Percentiles rank a stretch among this genome's conserved stretches.
Conservation (phyloP, 2,329 filamentous ascomycete species). For the Colletotrichum sp. region DNA sequence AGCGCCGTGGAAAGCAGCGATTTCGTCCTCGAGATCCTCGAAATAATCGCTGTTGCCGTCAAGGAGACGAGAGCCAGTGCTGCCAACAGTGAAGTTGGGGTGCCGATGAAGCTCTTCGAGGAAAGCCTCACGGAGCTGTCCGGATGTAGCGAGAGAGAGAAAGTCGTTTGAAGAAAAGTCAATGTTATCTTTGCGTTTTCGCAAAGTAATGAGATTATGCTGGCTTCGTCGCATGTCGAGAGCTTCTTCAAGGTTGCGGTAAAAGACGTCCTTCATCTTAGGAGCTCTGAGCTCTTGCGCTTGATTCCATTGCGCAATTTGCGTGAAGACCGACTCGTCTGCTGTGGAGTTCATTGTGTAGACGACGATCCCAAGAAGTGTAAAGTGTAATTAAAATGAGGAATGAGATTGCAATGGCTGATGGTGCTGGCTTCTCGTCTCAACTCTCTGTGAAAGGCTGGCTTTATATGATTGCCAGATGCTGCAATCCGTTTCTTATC, state of each 20-base stretch:
- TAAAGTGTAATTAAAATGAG: background rate
- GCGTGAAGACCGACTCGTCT: background rate
- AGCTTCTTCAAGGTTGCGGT: conserved; percentile 36
- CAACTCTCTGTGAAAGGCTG: background rate
- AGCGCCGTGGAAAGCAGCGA: conserved; percentile 66
- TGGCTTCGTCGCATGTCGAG: conserved; percentile 30
- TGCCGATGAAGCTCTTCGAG: conserved; percentile 47
- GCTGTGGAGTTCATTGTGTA: background rate
- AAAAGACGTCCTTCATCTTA: conserved; percentile 16
- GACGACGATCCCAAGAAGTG: background rate
- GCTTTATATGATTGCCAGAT: background rate
- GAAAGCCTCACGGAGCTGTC: conserved; percentile 50
- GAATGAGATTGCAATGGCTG: background rate
- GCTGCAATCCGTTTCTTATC: background rate
- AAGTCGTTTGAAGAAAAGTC: conserved; percentile 75
- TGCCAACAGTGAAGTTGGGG: background rate
- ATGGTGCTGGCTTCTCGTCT: background rate
- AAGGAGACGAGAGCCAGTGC: conserved; percentile 62
- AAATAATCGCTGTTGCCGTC: conserved; percentile 69
- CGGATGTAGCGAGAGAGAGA: conserved; percentile 59
- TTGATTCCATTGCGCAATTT: background rate
- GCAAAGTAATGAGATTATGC: conserved; percentile 30
- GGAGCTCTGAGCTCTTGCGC: background rate
- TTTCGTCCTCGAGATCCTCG: conserved; percentile 57
- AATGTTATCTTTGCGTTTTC: background rate